Conservation (phyloP, 495 filamentous ascomycete genomes). For the Trichoderma erinaceum region DNA sequence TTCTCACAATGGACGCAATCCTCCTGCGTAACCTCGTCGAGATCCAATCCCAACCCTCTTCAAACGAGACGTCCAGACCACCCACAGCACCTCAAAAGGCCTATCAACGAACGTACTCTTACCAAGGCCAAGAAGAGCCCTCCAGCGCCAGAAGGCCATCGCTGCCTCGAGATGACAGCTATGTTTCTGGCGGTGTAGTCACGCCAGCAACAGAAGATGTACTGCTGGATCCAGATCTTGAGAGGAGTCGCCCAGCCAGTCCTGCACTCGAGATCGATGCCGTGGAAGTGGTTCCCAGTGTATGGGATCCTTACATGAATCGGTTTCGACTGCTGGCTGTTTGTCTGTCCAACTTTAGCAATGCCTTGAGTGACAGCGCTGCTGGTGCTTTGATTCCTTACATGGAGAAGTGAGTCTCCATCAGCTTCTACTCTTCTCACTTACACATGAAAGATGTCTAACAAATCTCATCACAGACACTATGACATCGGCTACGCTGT, state of each 20-base stretch:
- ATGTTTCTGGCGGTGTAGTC: constrained; percentile 21
- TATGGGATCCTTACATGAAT: constrained; percentile 51
- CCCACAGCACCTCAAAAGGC: constrained; percentile 32
- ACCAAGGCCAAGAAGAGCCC: constrained; percentile 27
- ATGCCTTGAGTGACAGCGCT: constrained; percentile 57
- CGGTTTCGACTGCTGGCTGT: constrained; percentile 38
- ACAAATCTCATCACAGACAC: constrained; percentile 27
- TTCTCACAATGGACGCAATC: constrained; percentile 11
- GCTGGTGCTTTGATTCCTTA: constrained; percentile 71
- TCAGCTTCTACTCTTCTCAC: background rate
- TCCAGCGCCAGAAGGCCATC: constrained; percentile 21
- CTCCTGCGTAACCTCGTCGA: constrained; percentile 13
- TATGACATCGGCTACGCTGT: constrained; percentile 68
- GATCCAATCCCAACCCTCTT: constrained; percentile 15
- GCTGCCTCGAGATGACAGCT: constrained; percentile 18
- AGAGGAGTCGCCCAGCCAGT: constrained; percentile 44
- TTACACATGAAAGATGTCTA: constrained; percentile 13
- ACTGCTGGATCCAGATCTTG: constrained; percentile 35
- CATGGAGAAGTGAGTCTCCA: constrained; percentile 45
- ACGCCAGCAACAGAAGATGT: constrained; percentile 37
- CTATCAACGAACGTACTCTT: constrained; percentile 33
- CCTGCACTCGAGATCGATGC: constrained; percentile 23
- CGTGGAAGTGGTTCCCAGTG: constrained; percentile 24
- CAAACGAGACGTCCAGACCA: constrained; percentile 15
- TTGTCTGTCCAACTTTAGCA: constrained; percentile 49